Base-by-base conservation (phyloP, 306 rosid species). In the Nissolia schottii region DNA sequence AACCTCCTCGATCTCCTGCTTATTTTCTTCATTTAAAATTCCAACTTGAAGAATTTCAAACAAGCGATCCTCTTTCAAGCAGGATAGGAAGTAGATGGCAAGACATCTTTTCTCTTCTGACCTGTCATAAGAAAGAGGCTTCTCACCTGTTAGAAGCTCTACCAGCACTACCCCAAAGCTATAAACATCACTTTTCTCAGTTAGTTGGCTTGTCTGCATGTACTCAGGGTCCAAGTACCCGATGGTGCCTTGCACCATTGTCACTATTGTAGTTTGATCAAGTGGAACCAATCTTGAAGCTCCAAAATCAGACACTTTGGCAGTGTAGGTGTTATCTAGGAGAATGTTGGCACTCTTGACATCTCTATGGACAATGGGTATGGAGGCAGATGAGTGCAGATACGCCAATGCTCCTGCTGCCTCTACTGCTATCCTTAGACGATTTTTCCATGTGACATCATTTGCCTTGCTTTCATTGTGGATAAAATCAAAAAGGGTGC, bases 171-270 rank as follows among this genome's bases (percentile, higher is more conserved):
- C 78, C 0, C 86, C 84, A 7, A 85, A 85, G 5, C 84, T 81
- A 31, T 84, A 84, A 0, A 85, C 86, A 32, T 81, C 86, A 6
- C 86, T 85, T 6, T 81, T 81, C 6, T 71, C 78, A 2, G 77
- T 84, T 13, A 78, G 7, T 8, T 76, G 67, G 7, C 73, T 48
- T 18, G 82, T 70, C 0, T 50, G 73, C 45, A 78, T 12, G 37
- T 85, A 85, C 19, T 81, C 80, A 0, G 84, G 80, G 20, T 85
- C 84, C 2, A 81, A 49, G 32, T 81, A 85, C 1, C 86, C 88
- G 0, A 81, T 0, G 63, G 51, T 45, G 13, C 51, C 51, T 45
- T 15, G 51, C 22, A 45, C 51, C 51, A 45, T 15, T 15, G 51
- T 85, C 13, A 60, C 31, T 7, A 78, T 14, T 11, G 73, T 41